A percentile compares a stretch with the other conserved stretches of the same genome.
phyloP scores from a whole-genome alignment of 305 asterid genomes.

The Fraxinus greggii region DNA sequence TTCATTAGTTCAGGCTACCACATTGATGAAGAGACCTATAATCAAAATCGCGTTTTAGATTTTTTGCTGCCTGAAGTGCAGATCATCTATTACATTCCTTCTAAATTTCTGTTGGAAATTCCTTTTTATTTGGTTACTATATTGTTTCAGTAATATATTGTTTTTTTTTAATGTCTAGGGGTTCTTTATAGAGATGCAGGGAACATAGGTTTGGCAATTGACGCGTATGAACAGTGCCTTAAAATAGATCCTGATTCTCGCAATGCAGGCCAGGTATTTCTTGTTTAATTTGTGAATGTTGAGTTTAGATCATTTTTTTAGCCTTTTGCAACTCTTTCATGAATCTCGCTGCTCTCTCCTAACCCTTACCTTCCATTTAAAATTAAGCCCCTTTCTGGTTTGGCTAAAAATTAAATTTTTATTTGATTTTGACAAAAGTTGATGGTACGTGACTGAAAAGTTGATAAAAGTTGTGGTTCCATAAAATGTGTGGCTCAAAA shows the following conservation, averaged over 20 bases:
- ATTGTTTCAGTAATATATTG: slow-evolving; percentile 4
- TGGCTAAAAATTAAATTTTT: background rate
- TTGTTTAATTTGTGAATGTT: slow-evolving; percentile 15
- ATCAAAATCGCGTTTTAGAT: background rate
- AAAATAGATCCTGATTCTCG: slow-evolving; percentile 98
- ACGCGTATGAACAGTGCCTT: slow-evolving; percentile 98
- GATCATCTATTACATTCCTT: background rate
- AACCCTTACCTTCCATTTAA: slow-evolving; percentile 4
- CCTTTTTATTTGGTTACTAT: slow-evolving; percentile 10
- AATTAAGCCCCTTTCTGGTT: slow-evolving; percentile 1
- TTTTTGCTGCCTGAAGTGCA: background rate
- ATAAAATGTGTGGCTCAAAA: background rate
- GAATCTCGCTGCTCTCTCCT: slow-evolving; percentile 11
- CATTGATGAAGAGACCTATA: background rate
- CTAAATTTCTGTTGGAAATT: background rate
- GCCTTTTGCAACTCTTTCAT: background rate
- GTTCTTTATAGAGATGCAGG: slow-evolving; percentile 99
- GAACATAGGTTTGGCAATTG: slow-evolving; percentile 88
- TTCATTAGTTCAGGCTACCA: background rate
- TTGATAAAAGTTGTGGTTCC: background rate
- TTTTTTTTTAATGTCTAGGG: slow-evolving; percentile 51
- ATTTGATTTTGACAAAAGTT: background rate
- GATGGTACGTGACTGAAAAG: background rate
- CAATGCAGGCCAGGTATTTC: slow-evolving; percentile 33
- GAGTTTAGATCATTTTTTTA: slow-evolving; percentile 4